Evolutionary conservation across 2,329 filamentous ascomycete genomes (phyloP).

Genomic region (Pseudogymnoascus sp.): DNA sequence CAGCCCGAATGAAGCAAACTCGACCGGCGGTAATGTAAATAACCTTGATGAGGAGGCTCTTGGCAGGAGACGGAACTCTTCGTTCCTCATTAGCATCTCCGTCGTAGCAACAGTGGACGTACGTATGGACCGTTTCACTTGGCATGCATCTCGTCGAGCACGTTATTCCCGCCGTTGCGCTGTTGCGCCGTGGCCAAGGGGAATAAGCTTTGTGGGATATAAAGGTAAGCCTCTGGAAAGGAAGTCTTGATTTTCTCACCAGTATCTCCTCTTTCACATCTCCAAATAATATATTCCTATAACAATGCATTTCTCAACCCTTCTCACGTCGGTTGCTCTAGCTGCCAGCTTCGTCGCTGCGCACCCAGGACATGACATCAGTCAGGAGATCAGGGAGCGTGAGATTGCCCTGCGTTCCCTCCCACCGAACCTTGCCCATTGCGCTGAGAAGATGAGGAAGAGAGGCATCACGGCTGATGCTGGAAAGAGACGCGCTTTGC

Average conservation of each 20-base stretch:
- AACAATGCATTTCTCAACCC: background rate
- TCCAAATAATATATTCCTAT: background rate
- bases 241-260: background rate
- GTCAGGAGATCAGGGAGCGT: conserved; percentile 27
- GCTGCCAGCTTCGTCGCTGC: conserved; percentile 19
- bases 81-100: background rate
- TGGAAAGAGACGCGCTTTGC: conserved; percentile 27
- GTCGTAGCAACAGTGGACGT: background rate
- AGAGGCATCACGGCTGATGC: conserved; percentile 29
- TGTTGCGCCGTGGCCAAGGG: background rate
- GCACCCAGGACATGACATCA: conserved; percentile 31
- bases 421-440: conserved; percentile 26
- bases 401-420: conserved; percentile 1
- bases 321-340: background rate
- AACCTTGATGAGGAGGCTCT: background rate
- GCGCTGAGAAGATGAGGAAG: conserved; percentile 29
- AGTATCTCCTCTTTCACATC: background rate
- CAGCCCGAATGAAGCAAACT: background rate
- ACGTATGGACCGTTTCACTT: conserved; percentile 1
- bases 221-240: background rate
- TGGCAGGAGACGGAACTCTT: background rate
- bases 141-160: background rate
- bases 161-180: background rate
- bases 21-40: background rate
- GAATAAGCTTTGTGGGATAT: conserved; percentile 4